Evolutionary conservation across 148 eudicot genomes (phyloP).

Genomic region (Rheum nobile): DNA sequence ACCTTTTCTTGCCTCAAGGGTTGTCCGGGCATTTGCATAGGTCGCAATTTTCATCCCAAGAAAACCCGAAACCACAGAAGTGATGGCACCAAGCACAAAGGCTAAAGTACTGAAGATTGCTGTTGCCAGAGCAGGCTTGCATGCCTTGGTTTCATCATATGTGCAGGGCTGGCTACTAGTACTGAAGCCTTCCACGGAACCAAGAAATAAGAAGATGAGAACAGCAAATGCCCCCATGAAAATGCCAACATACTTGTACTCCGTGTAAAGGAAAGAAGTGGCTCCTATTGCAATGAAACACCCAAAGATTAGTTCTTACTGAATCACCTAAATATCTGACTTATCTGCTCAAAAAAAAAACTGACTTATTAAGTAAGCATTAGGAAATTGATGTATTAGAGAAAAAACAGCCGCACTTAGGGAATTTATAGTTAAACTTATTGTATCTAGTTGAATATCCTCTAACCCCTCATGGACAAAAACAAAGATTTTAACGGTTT

Average conservation of each 20-base stretch:
- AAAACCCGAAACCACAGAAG: conserved; percentile 25
- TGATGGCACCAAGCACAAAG: conserved; percentile 25
- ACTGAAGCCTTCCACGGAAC: conserved; percentile 27
- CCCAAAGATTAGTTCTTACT: background rate
- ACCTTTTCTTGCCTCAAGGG: conserved; percentile 36
- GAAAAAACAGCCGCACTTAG: background rate
- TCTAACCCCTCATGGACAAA: background rate
- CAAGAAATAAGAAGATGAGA: conserved; percentile 30
- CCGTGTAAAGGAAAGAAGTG: conserved; percentile 26
- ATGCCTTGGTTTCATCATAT: conserved; percentile 14
- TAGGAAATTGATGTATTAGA: background rate
- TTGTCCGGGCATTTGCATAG: conserved; percentile 36
- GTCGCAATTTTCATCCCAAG: conserved; percentile 38
- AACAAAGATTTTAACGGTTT: background rate
- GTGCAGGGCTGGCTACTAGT: conserved; percentile 22
- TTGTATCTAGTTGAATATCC: background rate
- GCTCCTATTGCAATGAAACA: conserved; percentile 18
- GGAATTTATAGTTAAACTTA: background rate
- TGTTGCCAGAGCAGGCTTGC: conserved; percentile 29
- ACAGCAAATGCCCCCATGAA: conserved; percentile 24
- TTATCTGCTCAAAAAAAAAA: too few relatives aligned
- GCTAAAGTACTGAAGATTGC: conserved; percentile 26
- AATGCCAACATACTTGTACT: conserved; percentile 24
- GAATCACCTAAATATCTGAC: background rate
- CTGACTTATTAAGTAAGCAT: background rate